These are phyloP conservation scores for Candida arabinofermentans DNA, from an alignment of 805 yeast species.

Conservation along the genomic window DNA sequence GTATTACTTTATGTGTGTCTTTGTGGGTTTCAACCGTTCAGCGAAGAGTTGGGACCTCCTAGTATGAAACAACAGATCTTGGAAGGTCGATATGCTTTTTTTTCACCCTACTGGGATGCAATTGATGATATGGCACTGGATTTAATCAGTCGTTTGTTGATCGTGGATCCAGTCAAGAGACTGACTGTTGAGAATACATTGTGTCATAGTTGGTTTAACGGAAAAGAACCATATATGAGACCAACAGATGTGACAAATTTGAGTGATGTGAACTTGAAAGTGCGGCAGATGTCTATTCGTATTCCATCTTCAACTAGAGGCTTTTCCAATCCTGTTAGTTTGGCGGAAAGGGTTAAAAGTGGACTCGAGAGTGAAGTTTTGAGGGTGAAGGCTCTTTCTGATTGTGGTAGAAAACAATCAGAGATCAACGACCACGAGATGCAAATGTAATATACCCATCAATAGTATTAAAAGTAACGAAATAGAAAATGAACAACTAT, in stretches of 20 bases:
- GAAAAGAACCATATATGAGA: background rate
- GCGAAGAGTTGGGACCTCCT: constrained; percentile 80
- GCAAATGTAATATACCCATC: background rate
- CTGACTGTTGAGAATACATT: constrained; percentile 36
- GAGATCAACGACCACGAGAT: constrained; percentile 7
- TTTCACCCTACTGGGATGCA: constrained; percentile 76
- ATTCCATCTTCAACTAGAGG: constrained; percentile 23
- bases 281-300: constrained; percentile 19
- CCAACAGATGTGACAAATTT: background rate
- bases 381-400: constrained; percentile 15
- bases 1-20: constrained; percentile 73
- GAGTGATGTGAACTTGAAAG: constrained; percentile 6
- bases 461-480: too few relatives aligned
- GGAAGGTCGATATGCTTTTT: constrained; percentile 65
- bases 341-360: constrained; percentile 23
- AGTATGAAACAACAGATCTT: constrained; percentile 71
- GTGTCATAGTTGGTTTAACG: constrained; percentile 42
- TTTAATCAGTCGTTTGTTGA: constrained; percentile 56
- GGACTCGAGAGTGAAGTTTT: constrained; percentile 20
- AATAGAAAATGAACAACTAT: too few relatives aligned
- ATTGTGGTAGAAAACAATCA: background rate
- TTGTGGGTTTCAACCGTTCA: constrained; percentile 83
- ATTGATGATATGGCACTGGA: constrained; percentile 64
- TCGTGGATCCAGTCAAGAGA: constrained; percentile 47
- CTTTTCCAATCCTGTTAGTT: constrained; percentile 25